Percentiles rank a stretch among this genome's conserved stretches.
These are phyloP conservation scores for Goffeauzyma gilvescens DNA, from an alignment of 768 basidiomycete genomes.

Conservation along the genomic window DNA sequence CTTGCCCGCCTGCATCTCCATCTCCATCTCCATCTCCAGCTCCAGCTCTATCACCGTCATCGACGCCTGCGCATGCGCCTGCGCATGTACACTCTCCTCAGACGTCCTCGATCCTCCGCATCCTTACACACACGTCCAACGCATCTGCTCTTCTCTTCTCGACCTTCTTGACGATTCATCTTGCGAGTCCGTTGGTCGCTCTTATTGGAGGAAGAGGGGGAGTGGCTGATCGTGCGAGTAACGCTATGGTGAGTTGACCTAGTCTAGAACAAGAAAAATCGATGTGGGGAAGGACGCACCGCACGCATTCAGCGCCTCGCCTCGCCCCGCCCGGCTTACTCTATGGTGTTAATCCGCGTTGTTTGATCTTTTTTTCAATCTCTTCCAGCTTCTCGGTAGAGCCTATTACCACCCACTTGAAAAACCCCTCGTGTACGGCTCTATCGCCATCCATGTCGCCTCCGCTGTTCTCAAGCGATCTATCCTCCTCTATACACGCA, in stretches of 20 bases:
- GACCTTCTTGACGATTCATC: conserved; percentile 59
- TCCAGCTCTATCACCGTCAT: too few relatives aligned
- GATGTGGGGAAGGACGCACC: too few relatives aligned
- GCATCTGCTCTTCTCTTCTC: conserved; percentile 56
- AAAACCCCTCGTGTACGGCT: conserved; percentile 46
- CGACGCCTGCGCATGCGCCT: too few relatives aligned
- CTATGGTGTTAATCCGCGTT: background rate
- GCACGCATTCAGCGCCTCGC: too few relatives aligned
- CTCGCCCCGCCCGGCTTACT: too few relatives aligned
- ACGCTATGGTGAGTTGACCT: conserved; percentile 58
- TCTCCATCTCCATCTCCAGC: too few relatives aligned
- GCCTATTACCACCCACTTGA: conserved; percentile 72
- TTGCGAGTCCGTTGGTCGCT: conserved; percentile 54
- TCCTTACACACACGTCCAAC: conserved; percentile 46
- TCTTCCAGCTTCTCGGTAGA: conserved; percentile 49
- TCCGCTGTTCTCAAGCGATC: conserved; percentile 44
- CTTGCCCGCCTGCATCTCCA: too few relatives aligned
- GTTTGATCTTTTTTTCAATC: background rate
- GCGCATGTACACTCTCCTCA: too few relatives aligned
- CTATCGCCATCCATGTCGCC: conserved; percentile 47
- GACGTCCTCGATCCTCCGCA: conserved; percentile 13
- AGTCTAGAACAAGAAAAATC: too few relatives aligned
- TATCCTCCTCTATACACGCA: conserved; percentile 16
- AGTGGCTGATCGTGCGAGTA: too few relatives aligned
- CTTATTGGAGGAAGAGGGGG: conserved; percentile 48